These are phyloP conservation scores for Lasiosphaeris hirsuta DNA, from an alignment of 495 filamentous ascomycete species.

Conservation along the genomic window DNA sequence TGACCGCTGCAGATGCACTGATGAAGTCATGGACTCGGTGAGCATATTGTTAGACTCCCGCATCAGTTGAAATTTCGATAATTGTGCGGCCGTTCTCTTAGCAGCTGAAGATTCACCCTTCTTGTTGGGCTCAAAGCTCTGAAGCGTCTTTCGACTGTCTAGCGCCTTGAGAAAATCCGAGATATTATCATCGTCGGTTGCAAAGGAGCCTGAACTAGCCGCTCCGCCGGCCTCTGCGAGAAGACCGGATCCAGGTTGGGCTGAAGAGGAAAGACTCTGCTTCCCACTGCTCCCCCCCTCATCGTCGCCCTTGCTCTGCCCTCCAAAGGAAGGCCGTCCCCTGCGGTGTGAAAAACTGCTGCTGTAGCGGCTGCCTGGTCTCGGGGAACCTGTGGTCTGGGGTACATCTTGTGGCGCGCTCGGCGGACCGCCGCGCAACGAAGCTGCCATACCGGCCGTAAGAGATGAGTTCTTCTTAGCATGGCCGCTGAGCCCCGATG, in stretches of 20 bases:
- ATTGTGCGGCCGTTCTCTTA: constrained; percentile 63
- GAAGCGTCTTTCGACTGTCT: constrained; percentile 73
- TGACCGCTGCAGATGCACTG: constrained; percentile 74
- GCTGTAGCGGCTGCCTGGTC: constrained; percentile 78
- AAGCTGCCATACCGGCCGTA: constrained; percentile 61
- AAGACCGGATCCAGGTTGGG: constrained; percentile 80
- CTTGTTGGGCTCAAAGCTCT: constrained; percentile 60
- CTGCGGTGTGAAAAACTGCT: constrained; percentile 64
- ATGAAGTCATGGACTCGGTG: constrained; percentile 85
- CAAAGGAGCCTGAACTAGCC: constrained; percentile 73
- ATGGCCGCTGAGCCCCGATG: constrained; percentile 55
- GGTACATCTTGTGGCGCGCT: constrained; percentile 54
- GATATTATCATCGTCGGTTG: constrained; percentile 86
- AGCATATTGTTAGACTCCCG: constrained; percentile 79
- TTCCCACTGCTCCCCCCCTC: constrained; percentile 84
- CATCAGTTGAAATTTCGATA: constrained; percentile 78
- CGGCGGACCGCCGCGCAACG: constrained; percentile 52
- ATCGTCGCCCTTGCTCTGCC: constrained; percentile 70
- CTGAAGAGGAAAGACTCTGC: constrained; percentile 79
- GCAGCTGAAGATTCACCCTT: constrained; percentile 55
- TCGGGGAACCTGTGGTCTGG: constrained; percentile 13
- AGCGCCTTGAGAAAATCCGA: constrained; percentile 87
- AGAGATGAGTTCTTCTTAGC: constrained; percentile 64
- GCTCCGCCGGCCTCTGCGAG: constrained; percentile 68
- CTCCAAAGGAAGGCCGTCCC: constrained; percentile 69